Evolutionary conservation across 202 grass and related monocot genomes (phyloP).

Genomic region (Sporobolus alterniflorus): DNA sequence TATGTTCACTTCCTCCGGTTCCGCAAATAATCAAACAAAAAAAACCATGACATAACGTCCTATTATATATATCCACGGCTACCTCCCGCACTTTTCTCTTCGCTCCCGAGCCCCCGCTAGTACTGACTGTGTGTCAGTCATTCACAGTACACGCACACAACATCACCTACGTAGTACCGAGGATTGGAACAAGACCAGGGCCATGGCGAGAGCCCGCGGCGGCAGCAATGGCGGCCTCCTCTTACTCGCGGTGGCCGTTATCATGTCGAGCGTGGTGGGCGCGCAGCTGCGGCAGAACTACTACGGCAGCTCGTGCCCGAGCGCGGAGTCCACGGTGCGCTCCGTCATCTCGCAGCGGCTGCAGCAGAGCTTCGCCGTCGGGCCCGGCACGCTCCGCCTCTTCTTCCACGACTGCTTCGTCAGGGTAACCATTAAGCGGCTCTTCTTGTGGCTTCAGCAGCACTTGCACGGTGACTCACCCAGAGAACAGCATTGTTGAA

Average conservation of each 20-base stretch:
- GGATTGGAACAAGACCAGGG: background rate
- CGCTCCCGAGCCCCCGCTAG: background rate
- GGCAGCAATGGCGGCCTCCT: slow-evolving; percentile 32
- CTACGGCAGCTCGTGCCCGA: slow-evolving; percentile 74
- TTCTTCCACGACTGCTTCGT: slow-evolving; percentile 99
- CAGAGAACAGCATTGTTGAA: no score
- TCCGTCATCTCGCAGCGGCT: slow-evolving; percentile 65
- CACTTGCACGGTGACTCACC: no score
- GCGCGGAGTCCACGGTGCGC: slow-evolving; percentile 70
- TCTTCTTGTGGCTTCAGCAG: no score
- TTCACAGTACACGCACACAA: background rate
- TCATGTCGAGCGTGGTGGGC: background rate
- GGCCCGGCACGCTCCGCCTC: slow-evolving; percentile 81
- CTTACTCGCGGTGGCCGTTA: background rate
- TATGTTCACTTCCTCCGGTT: no score
- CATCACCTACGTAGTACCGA: slow-evolving; percentile 11
- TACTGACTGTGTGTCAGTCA: background rate
- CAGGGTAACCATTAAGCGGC: slow-evolving; percentile 34
- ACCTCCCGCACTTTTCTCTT: slow-evolving; percentile 27
- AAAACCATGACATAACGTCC: no score
- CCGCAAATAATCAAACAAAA: no score
- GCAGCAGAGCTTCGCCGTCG: slow-evolving; percentile 76
- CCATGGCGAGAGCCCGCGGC: background rate
- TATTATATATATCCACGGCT: slow-evolving; percentile 33
- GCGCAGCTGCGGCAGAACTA: slow-evolving; percentile 66